These are phyloP conservation scores for Canavalia gladiata DNA, from an alignment of 306 rosid species.

Conservation along the genomic window DNA sequence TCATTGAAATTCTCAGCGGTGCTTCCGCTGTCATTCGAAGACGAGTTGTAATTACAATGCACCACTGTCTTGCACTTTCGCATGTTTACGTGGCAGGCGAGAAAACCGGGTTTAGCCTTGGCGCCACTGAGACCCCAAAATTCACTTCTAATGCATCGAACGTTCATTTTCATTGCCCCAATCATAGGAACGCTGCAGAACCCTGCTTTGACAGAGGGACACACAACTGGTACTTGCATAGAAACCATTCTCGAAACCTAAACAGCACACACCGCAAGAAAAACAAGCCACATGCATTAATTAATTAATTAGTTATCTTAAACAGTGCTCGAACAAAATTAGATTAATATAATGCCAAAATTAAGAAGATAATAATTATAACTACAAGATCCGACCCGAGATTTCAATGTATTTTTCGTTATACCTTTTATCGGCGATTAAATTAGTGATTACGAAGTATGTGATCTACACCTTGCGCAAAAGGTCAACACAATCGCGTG, in stretches of 20 bases:
- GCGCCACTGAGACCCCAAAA: conserved; percentile 63
- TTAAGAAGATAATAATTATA: neutral
- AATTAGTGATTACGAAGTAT: neutral
- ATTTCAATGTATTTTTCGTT: neutral
- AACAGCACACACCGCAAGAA: conserved; percentile 22
- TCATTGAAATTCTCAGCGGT: conserved; percentile 80
- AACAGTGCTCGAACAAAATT: neutral
- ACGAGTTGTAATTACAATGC: conserved; percentile 74
- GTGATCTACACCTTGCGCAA: conserved; percentile 41
- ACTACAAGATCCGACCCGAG: neutral
- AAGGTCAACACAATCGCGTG: conserved; percentile 34
- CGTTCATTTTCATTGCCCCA: conserved; percentile 58
- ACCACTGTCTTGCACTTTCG: conserved; percentile 65
- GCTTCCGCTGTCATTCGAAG: conserved; percentile 85
- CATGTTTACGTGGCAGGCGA: conserved; percentile 50
- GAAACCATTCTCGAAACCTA: conserved; percentile 72
- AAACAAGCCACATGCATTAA: neutral
- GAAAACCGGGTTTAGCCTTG: conserved; percentile 55
- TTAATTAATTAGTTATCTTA: neutral
- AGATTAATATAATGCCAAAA: conserved; percentile 2
- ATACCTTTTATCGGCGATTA: neutral
- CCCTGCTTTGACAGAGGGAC: conserved; percentile 71
- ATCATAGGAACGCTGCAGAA: conserved; percentile 64
- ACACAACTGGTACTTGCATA: conserved; percentile 88
- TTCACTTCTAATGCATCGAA: conserved; percentile 66